Evolutionary conservation across 208 protist genomes (phyloP), one percentile per base, ranked within the genome.

Genomic region (Leishmania mexicana): DNA sequence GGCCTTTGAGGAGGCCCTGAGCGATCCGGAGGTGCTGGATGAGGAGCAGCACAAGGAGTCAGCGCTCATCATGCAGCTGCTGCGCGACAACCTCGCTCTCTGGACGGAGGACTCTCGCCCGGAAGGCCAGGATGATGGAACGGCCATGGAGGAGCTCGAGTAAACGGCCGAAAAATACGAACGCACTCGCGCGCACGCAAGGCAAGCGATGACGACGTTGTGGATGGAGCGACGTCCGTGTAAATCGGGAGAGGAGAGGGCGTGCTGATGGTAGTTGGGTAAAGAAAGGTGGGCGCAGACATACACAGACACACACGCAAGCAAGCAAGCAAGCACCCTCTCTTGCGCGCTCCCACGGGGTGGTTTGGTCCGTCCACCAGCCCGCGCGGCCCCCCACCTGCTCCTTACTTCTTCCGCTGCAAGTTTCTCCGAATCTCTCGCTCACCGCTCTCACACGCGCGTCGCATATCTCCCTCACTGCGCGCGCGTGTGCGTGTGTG

Each of bases 11-110:
- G 97, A 99, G 80, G 98, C 98, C 62, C 95, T 99, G 77, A 93
- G 92, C 77, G 99, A 99, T 79, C 91, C 99, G 4, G 99, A 99
- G 84, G 98, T 96, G 70, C 92, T 99, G 54, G 89, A 94, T 76
- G 99, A 99, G 91, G 99, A 99, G 62, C 97, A 98, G 79, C 99
- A 99, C 93, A 99, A 99, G 95, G 99, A 99, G 87, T 98, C 97
- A 24, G 99, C 99, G 7, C 95, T 99, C 62, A 99, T 99, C 87
- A 99, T 99, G 98, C 99, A 99, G 91, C 96, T 99, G 57, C 92
- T 99, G 47, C 91, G 99, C 54, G 99, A 99, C 88, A 99, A 99
- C 95, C 94, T 99, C 24, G 99, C 99, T 8, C 93, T 99, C 24
- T 99, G 99, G 99, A 99, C 98, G 19, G 96, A 98, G 88, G 94